A percentile compares a stretch with the other conserved stretches of the same genome.
These are phyloP conservation scores for Thuja plicata DNA, from an alignment of 83 land plant genomes.

Conservation along the genomic window DNA sequence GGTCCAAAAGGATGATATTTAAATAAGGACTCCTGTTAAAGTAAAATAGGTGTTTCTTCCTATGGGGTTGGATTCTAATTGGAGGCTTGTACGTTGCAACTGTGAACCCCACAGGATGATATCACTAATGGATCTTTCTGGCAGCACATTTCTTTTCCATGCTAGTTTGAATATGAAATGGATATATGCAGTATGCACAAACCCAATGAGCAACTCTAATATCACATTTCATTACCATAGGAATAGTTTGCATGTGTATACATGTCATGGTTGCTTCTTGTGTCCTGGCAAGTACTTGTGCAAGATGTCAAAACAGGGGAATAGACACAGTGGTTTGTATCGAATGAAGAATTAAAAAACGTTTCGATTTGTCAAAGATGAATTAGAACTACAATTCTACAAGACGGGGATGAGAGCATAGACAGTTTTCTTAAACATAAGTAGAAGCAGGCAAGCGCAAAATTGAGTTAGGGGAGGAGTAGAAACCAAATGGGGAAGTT, in stretches of 20 bases:
- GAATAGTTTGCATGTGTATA: neutral
- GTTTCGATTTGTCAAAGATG: neutral
- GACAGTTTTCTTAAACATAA: neutral
- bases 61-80: neutral
- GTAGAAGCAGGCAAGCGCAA: neutral
- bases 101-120: neutral
- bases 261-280: neutral
- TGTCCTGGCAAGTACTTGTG: neutral
- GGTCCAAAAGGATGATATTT: no score
- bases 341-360: neutral
- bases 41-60: neutral
- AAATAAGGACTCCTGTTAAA: no score
- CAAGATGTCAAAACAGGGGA: neutral
- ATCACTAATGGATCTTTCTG: neutral
- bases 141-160: neutral
- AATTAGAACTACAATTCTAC: neutral
- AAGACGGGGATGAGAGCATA: neutral
- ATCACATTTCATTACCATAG: neutral
- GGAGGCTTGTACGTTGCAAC: neutral
- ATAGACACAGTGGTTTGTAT: neutral
- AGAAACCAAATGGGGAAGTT: slow-evolving; percentile 60
- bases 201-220: neutral
- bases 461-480: neutral
- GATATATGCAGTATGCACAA: neutral
- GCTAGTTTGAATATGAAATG: neutral